Evolutionary conservation across 2,329 filamentous ascomycete species (phyloP).

Genomic region (Botrytis pseudocinerea): DNA sequence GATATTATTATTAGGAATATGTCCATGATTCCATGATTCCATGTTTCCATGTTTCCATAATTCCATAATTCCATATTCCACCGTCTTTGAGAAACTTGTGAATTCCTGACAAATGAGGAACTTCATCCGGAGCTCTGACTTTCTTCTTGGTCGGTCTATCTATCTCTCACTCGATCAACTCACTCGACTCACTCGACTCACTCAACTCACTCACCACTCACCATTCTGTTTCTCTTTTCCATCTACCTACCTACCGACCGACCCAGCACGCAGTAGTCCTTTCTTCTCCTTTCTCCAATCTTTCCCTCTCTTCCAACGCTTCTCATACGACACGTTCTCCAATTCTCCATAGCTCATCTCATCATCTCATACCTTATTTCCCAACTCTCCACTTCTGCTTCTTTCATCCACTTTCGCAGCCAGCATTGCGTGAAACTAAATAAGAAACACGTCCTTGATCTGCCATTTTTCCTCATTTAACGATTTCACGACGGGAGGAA

Average conservation of each 20-base stretch:
- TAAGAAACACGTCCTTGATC: not conserved
- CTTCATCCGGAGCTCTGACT: slow-evolving; percentile 14
- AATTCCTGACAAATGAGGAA: slow-evolving; percentile 21
- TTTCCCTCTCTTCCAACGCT: not conserved
- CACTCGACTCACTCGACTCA: not conserved
- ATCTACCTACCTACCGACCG: no score
- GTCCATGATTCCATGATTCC: not conserved
- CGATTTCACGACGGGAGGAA: slow-evolving; percentile 30
- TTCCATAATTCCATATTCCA: not conserved
- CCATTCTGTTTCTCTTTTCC: not conserved
- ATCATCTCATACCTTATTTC: not conserved
- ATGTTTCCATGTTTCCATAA: not conserved
- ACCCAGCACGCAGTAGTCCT: not conserved
- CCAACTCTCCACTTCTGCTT: not conserved
- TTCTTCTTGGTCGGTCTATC: slow-evolving; percentile 3
- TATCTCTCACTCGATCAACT: not conserved
- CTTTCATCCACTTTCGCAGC: not conserved
- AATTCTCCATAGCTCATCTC: slow-evolving; percentile 3
- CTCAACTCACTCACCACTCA: not conserved
- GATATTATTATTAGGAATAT: not conserved
- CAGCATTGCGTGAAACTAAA: not conserved
- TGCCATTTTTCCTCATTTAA: slow-evolving; percentile 20
- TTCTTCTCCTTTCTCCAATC: not conserved
- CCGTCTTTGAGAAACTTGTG: not conserved
- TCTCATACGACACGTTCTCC: not conserved